phyloP scores from a whole-genome alignment of 768 basidiomycete genomes.

The Solioccasus polychromus region DNA sequence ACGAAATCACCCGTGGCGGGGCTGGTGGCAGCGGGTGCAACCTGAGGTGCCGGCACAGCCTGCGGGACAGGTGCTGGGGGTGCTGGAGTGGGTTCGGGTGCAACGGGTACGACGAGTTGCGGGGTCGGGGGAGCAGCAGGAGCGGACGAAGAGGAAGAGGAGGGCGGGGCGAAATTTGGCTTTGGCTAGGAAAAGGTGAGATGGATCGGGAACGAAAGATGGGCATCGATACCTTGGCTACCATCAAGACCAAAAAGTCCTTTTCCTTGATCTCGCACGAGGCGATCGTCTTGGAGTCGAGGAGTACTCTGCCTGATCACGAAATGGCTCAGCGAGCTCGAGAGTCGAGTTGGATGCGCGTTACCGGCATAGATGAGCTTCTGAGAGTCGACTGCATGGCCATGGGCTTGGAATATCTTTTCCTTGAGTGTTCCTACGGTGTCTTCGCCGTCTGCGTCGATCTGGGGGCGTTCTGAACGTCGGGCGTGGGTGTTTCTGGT shows the following conservation, averaged over 20 bases:
- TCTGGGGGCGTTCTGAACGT: constrained; percentile 34
- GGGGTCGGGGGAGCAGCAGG: constrained; percentile 16
- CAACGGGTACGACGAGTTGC: constrained; percentile 26
- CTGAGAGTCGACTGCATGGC: constrained; percentile 70
- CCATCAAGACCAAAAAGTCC: constrained; percentile 99
- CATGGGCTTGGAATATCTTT: constrained; percentile 77
- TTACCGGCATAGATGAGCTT: constrained; percentile 97
- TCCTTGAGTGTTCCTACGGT: constrained; percentile 77
- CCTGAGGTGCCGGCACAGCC: constrained; percentile 30
- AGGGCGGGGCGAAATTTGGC: constrained; percentile 35
- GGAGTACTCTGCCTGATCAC: constrained; percentile 79
- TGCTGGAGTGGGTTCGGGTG: constrained; percentile 31
- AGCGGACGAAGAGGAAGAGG: constrained; percentile 24
- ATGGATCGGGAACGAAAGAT: background rate
- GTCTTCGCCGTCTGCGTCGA: constrained; percentile 75
- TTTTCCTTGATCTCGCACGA: constrained; percentile 95
- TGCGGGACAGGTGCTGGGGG: constrained; percentile 35
- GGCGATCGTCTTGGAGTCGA: constrained; percentile 84
- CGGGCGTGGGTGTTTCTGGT: background rate
- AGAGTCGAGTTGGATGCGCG: constrained; percentile 18
- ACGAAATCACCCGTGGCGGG: constrained; percentile 61
- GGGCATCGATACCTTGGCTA: constrained; percentile 70
- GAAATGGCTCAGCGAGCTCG: constrained; percentile 1
- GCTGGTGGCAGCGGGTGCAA: constrained; percentile 27
- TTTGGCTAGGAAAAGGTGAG: constrained; percentile 47